Conservation (phyloP, 805 yeast species). For the Sugiyamaella mastotermitis region DNA sequence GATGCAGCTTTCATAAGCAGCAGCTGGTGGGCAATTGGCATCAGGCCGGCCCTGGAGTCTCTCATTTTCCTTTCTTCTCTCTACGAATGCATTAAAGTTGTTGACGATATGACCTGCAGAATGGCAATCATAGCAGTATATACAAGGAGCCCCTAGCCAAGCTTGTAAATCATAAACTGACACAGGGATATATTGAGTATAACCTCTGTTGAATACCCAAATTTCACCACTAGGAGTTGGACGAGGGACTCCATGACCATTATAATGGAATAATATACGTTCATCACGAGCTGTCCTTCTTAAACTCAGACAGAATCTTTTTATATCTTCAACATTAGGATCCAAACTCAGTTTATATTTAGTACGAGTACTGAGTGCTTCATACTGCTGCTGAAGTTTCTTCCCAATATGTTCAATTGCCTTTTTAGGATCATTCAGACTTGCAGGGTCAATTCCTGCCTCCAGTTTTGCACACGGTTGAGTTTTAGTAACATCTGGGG, state of each 20-base stretch:
- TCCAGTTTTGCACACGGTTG: slow-evolving; percentile 89
- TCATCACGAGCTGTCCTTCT: slow-evolving; percentile 91
- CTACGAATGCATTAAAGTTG: slow-evolving; percentile 84
- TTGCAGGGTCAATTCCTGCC: slow-evolving; percentile 88
- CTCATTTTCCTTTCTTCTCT: slow-evolving; percentile 83
- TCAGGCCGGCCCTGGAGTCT: slow-evolving; percentile 17
- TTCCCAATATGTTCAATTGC: slow-evolving; percentile 91
- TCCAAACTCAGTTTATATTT: slow-evolving; percentile 87
- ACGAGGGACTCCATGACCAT: slow-evolving; percentile 98
- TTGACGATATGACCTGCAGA: slow-evolving; percentile 90
- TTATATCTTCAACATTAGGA: slow-evolving; percentile 93
- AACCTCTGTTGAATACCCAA: slow-evolving; percentile 97
- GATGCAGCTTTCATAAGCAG: slow-evolving; percentile 75
- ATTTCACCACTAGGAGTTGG: slow-evolving; percentile 96
- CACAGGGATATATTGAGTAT: slow-evolving; percentile 95
- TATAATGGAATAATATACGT: slow-evolving; percentile 86
- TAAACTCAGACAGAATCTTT: slow-evolving; percentile 81
- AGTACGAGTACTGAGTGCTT: slow-evolving; percentile 78
- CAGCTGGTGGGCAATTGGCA: slow-evolving; percentile 54
- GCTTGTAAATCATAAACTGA: slow-evolving; percentile 91
- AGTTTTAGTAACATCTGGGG: slow-evolving; percentile 91
- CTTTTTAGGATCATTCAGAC: slow-evolving; percentile 76
- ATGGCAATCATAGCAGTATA: slow-evolving; percentile 90
- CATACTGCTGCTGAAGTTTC: slow-evolving; percentile 80
- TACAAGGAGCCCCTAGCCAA: slow-evolving; percentile 97